Conservation (phyloP, 1,284 basidiomycete genomes). For the Austroboletus niveus region DNA sequence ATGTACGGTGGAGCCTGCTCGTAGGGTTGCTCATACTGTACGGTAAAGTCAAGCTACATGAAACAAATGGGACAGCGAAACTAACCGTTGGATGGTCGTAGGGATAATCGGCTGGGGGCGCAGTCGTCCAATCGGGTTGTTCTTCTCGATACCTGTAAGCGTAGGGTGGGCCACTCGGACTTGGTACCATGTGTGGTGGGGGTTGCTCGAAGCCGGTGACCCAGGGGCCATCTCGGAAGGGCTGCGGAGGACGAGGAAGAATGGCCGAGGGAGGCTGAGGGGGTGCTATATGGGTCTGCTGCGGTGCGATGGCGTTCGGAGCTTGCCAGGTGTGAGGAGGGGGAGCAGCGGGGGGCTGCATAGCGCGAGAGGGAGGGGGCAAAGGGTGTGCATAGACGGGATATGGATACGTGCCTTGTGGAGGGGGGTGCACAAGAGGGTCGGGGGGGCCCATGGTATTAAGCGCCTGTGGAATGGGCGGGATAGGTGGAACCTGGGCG, state of each 20-base stretch:
- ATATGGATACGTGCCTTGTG: conserved; percentile 42
- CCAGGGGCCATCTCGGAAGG: conserved; percentile 52
- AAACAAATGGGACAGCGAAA: conserved; percentile 6
- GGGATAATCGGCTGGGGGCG: conserved; percentile 45
- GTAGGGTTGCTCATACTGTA: conserved; percentile 44
- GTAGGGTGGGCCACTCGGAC: conserved; percentile 41
- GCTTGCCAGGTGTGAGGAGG: conserved; percentile 64
- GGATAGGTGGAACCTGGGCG: conserved; percentile 25
- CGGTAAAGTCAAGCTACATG: conserved; percentile 5
- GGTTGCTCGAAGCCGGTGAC: conserved; percentile 43
- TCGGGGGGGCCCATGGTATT: conserved; percentile 29
- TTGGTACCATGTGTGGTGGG: conserved; percentile 44
- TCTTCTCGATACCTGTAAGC: conserved; percentile 62
- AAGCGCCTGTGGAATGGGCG: conserved; percentile 27
- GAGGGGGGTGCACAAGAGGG: conserved; percentile 31
- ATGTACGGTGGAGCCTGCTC: conserved; percentile 47
- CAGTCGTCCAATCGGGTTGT: conserved; percentile 46
- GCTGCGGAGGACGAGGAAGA: conserved; percentile 44
- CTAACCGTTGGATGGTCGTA: conserved; percentile 52
- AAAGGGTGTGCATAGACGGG: conserved; percentile 45
- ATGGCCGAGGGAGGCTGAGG: conserved; percentile 41
- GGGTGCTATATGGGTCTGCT: conserved; percentile 59
- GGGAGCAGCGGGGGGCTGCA: conserved; percentile 45
- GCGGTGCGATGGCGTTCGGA: conserved; percentile 56
- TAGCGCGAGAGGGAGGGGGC: conserved; percentile 40